A percentile compares a stretch with the other conserved stretches of the same genome.
These are phyloP conservation scores for Lactarius quietus DNA, from an alignment of 768 basidiomycete genomes.

Conservation along the genomic window DNA sequence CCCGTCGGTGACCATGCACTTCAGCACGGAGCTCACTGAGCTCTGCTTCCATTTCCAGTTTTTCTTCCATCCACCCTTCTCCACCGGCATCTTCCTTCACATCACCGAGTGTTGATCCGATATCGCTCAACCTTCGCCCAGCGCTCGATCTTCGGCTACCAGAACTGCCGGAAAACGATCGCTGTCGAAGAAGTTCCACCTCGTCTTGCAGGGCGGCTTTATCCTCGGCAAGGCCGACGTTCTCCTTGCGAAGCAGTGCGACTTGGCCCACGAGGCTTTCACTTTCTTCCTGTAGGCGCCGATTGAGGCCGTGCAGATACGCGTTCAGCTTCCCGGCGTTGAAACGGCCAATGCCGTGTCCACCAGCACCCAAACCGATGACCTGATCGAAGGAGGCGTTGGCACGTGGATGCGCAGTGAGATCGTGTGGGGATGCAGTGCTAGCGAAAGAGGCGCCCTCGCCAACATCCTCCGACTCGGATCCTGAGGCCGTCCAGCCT, in stretches of 20 bases:
- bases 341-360: conserved; percentile 70
- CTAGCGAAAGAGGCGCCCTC: conserved; percentile 73
- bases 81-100: conserved; percentile 60
- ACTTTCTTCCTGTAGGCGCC: conserved; percentile 83
- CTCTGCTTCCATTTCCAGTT: conserved; percentile 46
- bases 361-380: conserved; percentile 65
- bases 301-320: conserved; percentile 83
- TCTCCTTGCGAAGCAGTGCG: conserved; percentile 47
- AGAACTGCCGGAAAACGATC: conserved; percentile 12
- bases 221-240: conserved; percentile 26
- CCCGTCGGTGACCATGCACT: conserved; percentile 36
- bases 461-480: conserved; percentile 36
- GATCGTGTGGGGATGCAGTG: conserved; percentile 83
- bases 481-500: conserved; percentile 32
- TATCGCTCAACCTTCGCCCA: conserved; percentile 49
- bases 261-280: conserved; percentile 56
- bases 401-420: conserved; percentile 71
- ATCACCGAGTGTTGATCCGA: conserved; percentile 50
- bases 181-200: conserved; percentile 25
- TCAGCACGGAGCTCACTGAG: conserved; percentile 35
- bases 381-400: conserved; percentile 89
- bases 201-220: conserved; percentile 14
- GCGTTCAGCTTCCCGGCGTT: conserved; percentile 82
- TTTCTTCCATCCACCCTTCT: conserved; percentile 73
- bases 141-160: conserved; percentile 36